Base-by-base conservation (phyloP, 1,139 yeast species). In the Geotrichum bryndzae region DNA sequence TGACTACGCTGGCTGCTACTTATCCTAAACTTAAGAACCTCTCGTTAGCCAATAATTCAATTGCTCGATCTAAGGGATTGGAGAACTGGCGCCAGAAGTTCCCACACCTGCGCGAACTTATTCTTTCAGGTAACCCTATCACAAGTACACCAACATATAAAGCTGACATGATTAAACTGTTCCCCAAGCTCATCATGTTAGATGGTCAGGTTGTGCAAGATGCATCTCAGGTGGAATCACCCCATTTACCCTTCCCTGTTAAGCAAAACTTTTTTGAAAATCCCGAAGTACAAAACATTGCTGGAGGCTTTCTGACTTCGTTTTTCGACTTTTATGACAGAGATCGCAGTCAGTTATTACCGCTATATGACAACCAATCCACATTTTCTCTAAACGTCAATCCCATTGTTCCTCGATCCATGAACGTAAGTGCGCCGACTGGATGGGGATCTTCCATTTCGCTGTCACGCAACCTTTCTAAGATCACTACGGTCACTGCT, bases 1-100 rank as follows among this genome's bases (percentile, higher is more conserved):
- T 92, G 35, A 77, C 88, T 0, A 78, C 92, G 1, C 76, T 94
- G 61, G 85, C 96, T 0, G 83, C 82, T 61, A 80, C 90, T 1
- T 92, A 83, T 69, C 99, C 99, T 4, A 70, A 77, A 38, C 78
- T 94, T 70, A 81, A 84, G 67, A 94, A 94, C 75, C 79, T 94
- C 66, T 87, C 97, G 5, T 77, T 94, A 65, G 86, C 89, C 54
- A 84, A 89, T 71, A 94, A 94, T 73, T 83, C 82, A 62, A 82
- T 94, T 54, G 69, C 81, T 35, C 81, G 80, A 63, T 69, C 86
- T 51, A 83, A 82, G 63, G 78, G 83, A 13, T 81, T 94, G 66
- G 96, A 90, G 61, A 76, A 81, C 25, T 89, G 96, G 90, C 85
- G 85, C 66, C 84, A 87, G 73, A 91, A 90, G 76, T 83, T 94